phyloP scores from a whole-genome alignment of 2,329 filamentous ascomycete species.

The Sphaerostilbella broomeana region DNA sequence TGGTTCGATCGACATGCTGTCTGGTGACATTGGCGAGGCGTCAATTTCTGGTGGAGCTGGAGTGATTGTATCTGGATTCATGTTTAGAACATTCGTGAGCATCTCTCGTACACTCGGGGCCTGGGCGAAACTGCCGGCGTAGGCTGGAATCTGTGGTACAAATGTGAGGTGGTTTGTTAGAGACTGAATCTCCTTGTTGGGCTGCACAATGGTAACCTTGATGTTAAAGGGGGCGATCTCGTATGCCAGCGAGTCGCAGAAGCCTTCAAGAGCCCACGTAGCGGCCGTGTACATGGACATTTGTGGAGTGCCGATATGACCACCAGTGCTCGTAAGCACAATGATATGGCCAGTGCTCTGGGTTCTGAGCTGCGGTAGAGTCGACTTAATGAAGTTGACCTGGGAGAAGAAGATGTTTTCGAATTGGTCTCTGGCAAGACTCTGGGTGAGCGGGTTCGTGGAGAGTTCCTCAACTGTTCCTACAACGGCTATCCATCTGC shows the following conservation, averaged over 20 bases:
- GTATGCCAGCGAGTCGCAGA: conserved; percentile 91
- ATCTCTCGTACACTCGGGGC: conserved; percentile 81
- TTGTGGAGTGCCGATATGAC: conserved; percentile 87
- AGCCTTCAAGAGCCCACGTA: conserved; percentile 92
- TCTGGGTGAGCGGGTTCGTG: conserved; percentile 63
- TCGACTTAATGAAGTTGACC: conserved; percentile 90
- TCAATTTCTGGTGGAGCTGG: conserved; percentile 25
- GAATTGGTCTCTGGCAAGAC: conserved; percentile 83
- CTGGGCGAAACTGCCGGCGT: conserved; percentile 35
- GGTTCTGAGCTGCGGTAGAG: conserved; percentile 69
- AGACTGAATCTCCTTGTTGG: conserved; percentile 84
- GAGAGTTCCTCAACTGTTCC: conserved; percentile 88
- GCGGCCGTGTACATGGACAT: conserved; percentile 87
- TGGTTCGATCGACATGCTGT: conserved; percentile 27
- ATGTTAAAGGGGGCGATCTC: conserved; percentile 96
- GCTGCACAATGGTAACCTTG: conserved; percentile 92
- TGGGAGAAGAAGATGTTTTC: conserved; percentile 93
- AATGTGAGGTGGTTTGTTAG: conserved; percentile 83
- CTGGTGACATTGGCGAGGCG: conserved; percentile 25
- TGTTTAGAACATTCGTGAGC: conserved; percentile 70
- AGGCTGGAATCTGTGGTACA: conserved; percentile 64
- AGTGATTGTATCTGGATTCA: conserved; percentile 59
- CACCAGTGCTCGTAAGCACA: conserved; percentile 80
- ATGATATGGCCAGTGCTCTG: conserved; percentile 86
- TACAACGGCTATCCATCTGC: conserved; percentile 70